Base-by-base conservation (phyloP, 23 red algal species). In the Gracilaria domingensis region DNA sequence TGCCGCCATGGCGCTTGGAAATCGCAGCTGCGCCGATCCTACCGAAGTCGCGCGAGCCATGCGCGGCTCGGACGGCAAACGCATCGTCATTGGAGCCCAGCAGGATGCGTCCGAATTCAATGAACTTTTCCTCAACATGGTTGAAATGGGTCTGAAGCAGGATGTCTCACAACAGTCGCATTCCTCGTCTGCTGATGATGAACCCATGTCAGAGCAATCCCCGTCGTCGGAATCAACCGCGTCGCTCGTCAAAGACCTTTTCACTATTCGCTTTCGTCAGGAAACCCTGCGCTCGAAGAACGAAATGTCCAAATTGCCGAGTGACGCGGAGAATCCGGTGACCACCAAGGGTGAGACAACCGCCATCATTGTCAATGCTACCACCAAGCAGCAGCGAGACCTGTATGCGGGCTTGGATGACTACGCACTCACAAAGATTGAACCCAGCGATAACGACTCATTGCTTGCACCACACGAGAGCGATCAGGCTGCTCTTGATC, bases 101-200 rank as follows among this genome's bases (percentile, higher is more conserved):
- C 93, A 98, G 61, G 97, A 98, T 72, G 93, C 88, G 9, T 95
- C 87, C 8, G 97, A 98, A 73, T 98, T 96, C 85, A 98, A 98
- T 72, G 77, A 95, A 29, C 84, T 93, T 11, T 96, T 98, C 59
- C 88, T 98, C 21, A 88, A 95, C 32, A 85, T 91, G 65, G 88
- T 98, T 37, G 97, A 98, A 86, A 66, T 47, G 49, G 96, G 84
- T 8, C 54, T 82, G 7, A 82, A 62, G 21, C 53, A 82, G 23
- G 79, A 59, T 26, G 49, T 53, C 2, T 62, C 47, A 8, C 45
- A 29, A 8, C 45, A 29, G 55, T 24, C 25, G 39, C 40, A 39
- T 8, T 13, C 54, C 55, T n/a, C 36, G 12, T 37, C 17, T 3
- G 0, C 25, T 13, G 79, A 82, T 17, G 36, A 82, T 26, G 18